These are phyloP conservation scores for Sextonia rubra DNA, from an alignment of 164 flowering plant genomes.

Conservation along the genomic window DNA sequence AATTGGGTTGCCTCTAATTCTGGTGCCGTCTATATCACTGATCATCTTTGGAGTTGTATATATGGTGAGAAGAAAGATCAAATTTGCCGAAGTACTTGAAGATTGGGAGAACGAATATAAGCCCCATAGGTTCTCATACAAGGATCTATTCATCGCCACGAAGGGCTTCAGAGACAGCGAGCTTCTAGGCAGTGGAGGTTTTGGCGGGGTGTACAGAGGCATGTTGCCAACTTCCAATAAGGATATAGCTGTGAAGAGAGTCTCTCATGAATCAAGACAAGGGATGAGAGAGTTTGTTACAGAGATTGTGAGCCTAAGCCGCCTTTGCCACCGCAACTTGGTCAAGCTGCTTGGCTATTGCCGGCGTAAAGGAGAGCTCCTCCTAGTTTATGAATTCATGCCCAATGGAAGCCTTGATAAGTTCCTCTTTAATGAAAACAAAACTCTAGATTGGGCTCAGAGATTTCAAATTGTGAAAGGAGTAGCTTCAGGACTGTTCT, in stretches of 20 bases:
- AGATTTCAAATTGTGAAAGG: slow-evolving; percentile 20
- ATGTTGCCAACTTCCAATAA: slow-evolving; percentile 7
- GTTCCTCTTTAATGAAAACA: slow-evolving; percentile 4
- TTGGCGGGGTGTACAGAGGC: slow-evolving; percentile 24
- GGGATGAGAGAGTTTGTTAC: slow-evolving; percentile 25
- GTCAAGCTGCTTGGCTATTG: slow-evolving; percentile 19
- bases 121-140: slow-evolving; percentile 18
- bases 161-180: slow-evolving; percentile 18
- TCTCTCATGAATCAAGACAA: slow-evolving; percentile 25
- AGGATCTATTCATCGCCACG: slow-evolving; percentile 16
- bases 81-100: slow-evolving; percentile 14
- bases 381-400: slow-evolving; percentile 24
- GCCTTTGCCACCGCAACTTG: slow-evolving; percentile 18
- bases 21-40: not conserved
- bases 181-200: slow-evolving; percentile 18
- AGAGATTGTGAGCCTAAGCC: slow-evolving; percentile 22
- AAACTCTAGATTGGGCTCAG: slow-evolving; percentile 14
- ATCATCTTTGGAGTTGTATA: not conserved
- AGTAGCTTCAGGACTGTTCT: slow-evolving; percentile 17
- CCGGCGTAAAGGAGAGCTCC: slow-evolving; percentile 19
- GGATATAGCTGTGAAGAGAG: slow-evolving; percentile 21
- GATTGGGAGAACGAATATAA: slow-evolving; percentile 19
- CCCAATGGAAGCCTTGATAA: slow-evolving; percentile 18
- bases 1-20: slow-evolving; percentile 8
- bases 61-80: slow-evolving; percentile 1